Base-by-base conservation (phyloP, 495 filamentous ascomycete species). In the Copromyces sp. region DNA sequence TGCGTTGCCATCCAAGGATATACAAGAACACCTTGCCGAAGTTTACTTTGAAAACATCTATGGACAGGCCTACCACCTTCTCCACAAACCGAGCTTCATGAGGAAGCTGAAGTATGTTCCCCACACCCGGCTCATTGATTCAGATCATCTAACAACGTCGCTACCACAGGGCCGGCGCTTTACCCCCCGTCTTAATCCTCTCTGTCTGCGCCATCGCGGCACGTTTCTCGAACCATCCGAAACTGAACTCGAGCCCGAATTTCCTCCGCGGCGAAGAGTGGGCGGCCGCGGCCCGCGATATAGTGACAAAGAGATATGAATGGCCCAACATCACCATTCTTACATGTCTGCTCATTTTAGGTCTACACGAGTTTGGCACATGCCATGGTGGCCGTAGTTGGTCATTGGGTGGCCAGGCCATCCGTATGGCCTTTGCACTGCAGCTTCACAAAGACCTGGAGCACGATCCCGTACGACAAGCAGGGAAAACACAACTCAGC, bases 11-110 rank as follows among this genome's bases (percentile, higher is more conserved):
- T 85, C 94, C 0, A 89, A 92, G 80, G 95, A 97, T 47, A 88
- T 99, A 17, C 95, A 99, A 79, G 93, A 97, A 77, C 94, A 99
- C 81, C 85, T 99, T 6, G 90, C 95, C 16, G 94, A 98, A 80
- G 90, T 97, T 0, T 99, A 94, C 80, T 99, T 99, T 77, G 95
- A 98, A 77, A 96, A 91, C 76, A 85, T 99, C 4, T 99, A 99
- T 79, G 95, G 95, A 29, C 95, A 99, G 78, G 91, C 93, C 6
- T 99, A 98, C 79, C 92, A 94, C 73, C 82, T 99, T n/a, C 88
- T 99, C 39, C 95, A 99, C 80, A 98, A 97, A 78, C 94, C 95
- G 24, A 98, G 94, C 76, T 99, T 93, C 79, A 97, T 98, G 90
- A 87, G 95, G 71, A 91, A 92, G 74, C 83, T 96, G 73, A 87